Evolutionary conservation across 176 grass and related monocot genomes (phyloP), one percentile per base, ranked within the genome.

Genomic region (Leersia perrieri): DNA sequence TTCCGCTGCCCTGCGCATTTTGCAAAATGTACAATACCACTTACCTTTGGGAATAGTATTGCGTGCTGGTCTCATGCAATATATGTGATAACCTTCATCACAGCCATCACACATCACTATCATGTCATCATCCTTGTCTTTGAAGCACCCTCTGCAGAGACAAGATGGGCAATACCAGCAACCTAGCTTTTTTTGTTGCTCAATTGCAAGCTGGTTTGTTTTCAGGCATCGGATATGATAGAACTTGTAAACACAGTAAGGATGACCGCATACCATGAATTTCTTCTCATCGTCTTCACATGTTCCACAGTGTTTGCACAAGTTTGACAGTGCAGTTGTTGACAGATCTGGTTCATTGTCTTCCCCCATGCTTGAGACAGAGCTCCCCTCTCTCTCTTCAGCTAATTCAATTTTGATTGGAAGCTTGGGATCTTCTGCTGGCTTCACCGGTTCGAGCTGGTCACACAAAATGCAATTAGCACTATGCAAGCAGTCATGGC

Each of bases 131-230:
- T 95, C 88, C 87, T 84, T 87, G 74, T 93, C 80, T 69, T 81
- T 84, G 65, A 91, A 86, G 79, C 96, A 99, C 73, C 67, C 33
- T 74, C 96, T 84, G 80, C 96, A 99, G 15, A 95, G 80, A 51
- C 96, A 95, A n/a, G 96, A 99, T 1, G 96, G 93, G 79, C 96
- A 99, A 70, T 95, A 99, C 96, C 96, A 95, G 90, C 90, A 93
- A 9, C 73, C 32, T 75, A 66, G 81, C 1, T 95, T 90, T 45
- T 83, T 68, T 79, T 95, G 96, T 58, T 89, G 81, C 60, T 84
- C 82, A 7, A 51, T 74, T 38, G 89, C 96, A 79, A 95, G 87
- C 89, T 98, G 95, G 68, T 73, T 91, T 25, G 87, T 82, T 80
- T 91, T 98, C 23, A 98, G 75, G 74, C 95, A 98, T 76, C 87